A percentile compares a stretch with the other conserved stretches of the same genome.
phyloP scores from a whole-genome alignment of 164 flowering plant genomes.

The Sedum album region DNA sequence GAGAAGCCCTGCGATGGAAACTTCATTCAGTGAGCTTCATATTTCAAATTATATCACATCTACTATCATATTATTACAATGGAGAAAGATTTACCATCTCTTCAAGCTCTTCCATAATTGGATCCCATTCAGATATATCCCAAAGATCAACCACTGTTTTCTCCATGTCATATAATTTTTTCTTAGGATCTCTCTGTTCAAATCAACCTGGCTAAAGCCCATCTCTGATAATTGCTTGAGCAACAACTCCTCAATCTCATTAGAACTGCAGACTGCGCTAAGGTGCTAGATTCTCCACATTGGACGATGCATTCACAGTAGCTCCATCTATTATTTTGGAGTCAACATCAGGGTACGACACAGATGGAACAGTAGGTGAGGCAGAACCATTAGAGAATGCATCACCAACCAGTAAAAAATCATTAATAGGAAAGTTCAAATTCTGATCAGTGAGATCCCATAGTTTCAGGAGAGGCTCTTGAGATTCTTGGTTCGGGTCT shows the following conservation, averaged over 20 bases:
- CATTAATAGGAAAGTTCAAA: constrained; percentile 25
- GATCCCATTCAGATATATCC: constrained; percentile 78
- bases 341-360: constrained; percentile 18
- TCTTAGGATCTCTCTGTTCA: constrained; percentile 72
- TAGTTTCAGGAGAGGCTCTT: not conserved
- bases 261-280: constrained; percentile 7
- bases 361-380: constrained; percentile 15
- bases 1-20: constrained; percentile 58
- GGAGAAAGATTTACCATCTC: constrained; percentile 55
- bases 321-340: constrained; percentile 6
- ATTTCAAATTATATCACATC: not conserved
- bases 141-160: constrained; percentile 66
- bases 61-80: not conserved
- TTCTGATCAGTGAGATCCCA: constrained; percentile 19
- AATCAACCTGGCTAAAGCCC: constrained; percentile 74
- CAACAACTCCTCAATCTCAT: constrained; percentile 37
- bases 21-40: not conserved
- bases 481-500: constrained; percentile 24
- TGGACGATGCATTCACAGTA: not conserved
- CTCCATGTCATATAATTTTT: constrained; percentile 55
- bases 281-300: not conserved
- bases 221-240: constrained; percentile 71
- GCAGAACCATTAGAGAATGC: constrained; percentile 17
- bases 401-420: constrained; percentile 24
- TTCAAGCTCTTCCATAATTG: constrained; percentile 65